Base-by-base conservation (phyloP, 2,329 filamentous ascomycete species). In the Trichoderma cornu-damae region DNA sequence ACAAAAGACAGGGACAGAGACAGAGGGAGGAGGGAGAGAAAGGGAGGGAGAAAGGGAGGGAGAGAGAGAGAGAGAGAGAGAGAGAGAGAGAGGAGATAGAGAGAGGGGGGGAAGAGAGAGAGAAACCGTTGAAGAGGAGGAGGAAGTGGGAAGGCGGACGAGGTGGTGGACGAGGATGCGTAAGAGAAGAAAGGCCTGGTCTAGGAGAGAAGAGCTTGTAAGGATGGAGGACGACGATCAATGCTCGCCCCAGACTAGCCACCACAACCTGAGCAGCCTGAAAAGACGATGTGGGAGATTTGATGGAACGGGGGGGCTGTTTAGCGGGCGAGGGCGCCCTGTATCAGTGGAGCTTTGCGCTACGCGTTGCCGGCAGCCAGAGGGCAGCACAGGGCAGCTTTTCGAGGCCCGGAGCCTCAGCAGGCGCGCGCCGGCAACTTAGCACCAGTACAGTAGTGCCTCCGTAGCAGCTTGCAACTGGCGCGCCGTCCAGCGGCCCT, bases 211-310 rank as follows among this genome's bases (percentile, higher is more conserved):
- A 20, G 48, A 51, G 48, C 48, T 40, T 40, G 51, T 42, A 47
- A 54, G 51, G 51, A 28, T 49, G 16, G 54, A 57, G 46, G 26
- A 40, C 34, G 54, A 57, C 50, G 54, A 57, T 57, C 54, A 48
- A 42, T 50, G 44, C 46, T 50, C 38, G 35, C 54, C 44, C 51
- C 54, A 57, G 46, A 50, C 54, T 57, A 57, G 38, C 51, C 51
- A 54, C 40, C 26, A 24, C 48, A 18, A n/a, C 34, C 14, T 38
- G 16, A 9, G 35, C n/a, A 20, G 26, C 16, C 26, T 14, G 42
- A 54, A 37, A 54, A 54, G 51, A 54, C 47, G 51, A 54, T 54
- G 51, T 32, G 51, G 51, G 51, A 54, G 51, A 54, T 54, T 54
- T 54, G 51, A 54, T 46, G 51, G 40, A 54, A 54, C 40, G 51